phyloP scores from a whole-genome alignment of 148 eudicot genomes.

The Rhododendron molle region DNA sequence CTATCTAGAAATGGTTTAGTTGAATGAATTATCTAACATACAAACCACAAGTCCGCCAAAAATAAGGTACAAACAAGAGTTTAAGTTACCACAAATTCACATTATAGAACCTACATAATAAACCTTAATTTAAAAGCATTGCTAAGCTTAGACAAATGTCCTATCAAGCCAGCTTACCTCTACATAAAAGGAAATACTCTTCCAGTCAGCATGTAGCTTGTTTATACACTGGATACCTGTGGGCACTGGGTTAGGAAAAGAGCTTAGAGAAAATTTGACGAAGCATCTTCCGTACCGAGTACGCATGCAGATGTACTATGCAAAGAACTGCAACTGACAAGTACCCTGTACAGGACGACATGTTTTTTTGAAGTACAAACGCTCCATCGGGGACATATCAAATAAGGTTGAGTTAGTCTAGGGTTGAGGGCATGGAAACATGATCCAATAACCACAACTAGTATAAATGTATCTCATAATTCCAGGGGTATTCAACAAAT shows the following conservation, averaged over 20 bases:
- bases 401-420: neutral
- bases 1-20: neutral
- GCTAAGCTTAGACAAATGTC: neutral
- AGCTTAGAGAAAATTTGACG: neutral
- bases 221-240: neutral
- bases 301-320: neutral
- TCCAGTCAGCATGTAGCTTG: neutral
- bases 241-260: neutral
- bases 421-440: neutral
- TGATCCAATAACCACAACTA: neutral
- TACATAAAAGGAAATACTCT: neutral
- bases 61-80: slow-evolving; percentile 1
- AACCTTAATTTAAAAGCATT: neutral
- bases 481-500: neutral
- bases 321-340: neutral
- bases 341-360: neutral
- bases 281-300: neutral
- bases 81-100: neutral
- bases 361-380: neutral
- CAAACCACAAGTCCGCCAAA: neutral
- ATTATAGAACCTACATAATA: neutral
- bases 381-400: neutral
- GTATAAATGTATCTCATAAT: neutral
- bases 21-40: neutral
- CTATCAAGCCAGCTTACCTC: neutral